Percentiles rank a stretch among this genome's conserved stretches.
Evolutionary conservation across 305 asterid genomes (phyloP).

Genomic region (Solanum hybrid): DNA sequence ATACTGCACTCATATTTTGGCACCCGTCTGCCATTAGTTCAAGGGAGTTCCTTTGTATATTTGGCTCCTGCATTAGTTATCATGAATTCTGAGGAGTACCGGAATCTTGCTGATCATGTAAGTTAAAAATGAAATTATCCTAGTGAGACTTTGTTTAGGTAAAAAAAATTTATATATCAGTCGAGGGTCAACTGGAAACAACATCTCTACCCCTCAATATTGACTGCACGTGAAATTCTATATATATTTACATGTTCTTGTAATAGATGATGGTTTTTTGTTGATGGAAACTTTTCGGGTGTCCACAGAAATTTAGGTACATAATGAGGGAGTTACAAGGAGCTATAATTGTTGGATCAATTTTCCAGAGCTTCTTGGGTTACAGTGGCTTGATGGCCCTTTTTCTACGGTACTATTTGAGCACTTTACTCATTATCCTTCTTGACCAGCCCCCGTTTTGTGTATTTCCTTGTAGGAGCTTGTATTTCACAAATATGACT

Average conservation of each 20-base stretch:
- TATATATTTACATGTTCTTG: not conserved
- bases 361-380: slow-evolving; percentile 79
- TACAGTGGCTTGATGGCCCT: slow-evolving; percentile 90
- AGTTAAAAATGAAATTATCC: slow-evolving; percentile 15
- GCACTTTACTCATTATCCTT: not conserved
- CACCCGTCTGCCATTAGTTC: slow-evolving; percentile 93
- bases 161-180: not conserved
- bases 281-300: not conserved
- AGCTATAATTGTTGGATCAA: slow-evolving; percentile 80
- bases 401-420: slow-evolving; percentile 51
- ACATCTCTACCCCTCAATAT: not conserved
- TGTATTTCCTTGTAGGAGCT: not conserved
- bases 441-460: not conserved
- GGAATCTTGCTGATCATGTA: slow-evolving; percentile 86
- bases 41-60: slow-evolving; percentile 95
- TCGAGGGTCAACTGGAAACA: not conserved
- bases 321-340: slow-evolving; percentile 96
- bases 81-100: slow-evolving; percentile 78
- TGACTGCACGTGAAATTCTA: not conserved
- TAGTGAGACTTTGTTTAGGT: not conserved
- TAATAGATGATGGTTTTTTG: not conserved
- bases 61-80: slow-evolving; percentile 91
- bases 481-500: not conserved
- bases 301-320: slow-evolving; percentile 73
- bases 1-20: slow-evolving; percentile 72